phyloP scores from a whole-genome alignment of 1,284 basidiomycete species.

The Agaricales sp. region DNA sequence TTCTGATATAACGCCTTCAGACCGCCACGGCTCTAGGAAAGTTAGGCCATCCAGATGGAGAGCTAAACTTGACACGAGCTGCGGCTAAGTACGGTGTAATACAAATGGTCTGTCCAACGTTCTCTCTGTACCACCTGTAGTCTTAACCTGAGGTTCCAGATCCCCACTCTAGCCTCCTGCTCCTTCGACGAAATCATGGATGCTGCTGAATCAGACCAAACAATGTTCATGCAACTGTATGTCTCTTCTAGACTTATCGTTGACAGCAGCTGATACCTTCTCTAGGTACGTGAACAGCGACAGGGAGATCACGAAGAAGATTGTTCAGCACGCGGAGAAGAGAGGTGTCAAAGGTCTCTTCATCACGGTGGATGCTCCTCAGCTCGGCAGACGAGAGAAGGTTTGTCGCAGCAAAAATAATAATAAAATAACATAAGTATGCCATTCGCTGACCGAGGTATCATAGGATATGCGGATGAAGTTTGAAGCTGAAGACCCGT shows the following conservation, averaged over 20 bases:
- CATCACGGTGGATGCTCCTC: slow-evolving; percentile 91
- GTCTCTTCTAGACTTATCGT: slow-evolving; percentile 17
- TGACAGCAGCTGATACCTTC: slow-evolving; percentile 2
- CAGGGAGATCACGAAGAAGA: slow-evolving; percentile 67
- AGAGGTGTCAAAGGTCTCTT: slow-evolving; percentile 81
- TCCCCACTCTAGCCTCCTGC: slow-evolving; percentile 83
- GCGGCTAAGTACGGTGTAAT: slow-evolving; percentile 69
- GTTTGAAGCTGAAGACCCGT: slow-evolving; percentile 81
- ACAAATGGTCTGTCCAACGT: slow-evolving; percentile 62
- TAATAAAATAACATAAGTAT: too few species aligned
- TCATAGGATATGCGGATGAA: slow-evolving; percentile 65
- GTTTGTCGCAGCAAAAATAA: slow-evolving; percentile 19
- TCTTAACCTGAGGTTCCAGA: slow-evolving; percentile 30
- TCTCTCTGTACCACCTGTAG: not conserved
- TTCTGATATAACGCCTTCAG: slow-evolving; percentile 22
- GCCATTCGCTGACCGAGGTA: too few species aligned
- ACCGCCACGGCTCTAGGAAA: slow-evolving; percentile 74
- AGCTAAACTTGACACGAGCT: slow-evolving; percentile 61
- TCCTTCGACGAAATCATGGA: slow-evolving; percentile 89
- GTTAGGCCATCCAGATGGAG: slow-evolving; percentile 72
- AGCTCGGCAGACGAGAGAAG: slow-evolving; percentile 84
- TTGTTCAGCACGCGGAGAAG: slow-evolving; percentile 77
- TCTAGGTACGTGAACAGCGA: slow-evolving; percentile 80
- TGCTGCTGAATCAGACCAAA: slow-evolving; percentile 61
- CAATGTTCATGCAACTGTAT: slow-evolving; percentile 72